phyloP scores from a whole-genome alignment of 768 basidiomycete species.

The Pisolithus sp. region DNA sequence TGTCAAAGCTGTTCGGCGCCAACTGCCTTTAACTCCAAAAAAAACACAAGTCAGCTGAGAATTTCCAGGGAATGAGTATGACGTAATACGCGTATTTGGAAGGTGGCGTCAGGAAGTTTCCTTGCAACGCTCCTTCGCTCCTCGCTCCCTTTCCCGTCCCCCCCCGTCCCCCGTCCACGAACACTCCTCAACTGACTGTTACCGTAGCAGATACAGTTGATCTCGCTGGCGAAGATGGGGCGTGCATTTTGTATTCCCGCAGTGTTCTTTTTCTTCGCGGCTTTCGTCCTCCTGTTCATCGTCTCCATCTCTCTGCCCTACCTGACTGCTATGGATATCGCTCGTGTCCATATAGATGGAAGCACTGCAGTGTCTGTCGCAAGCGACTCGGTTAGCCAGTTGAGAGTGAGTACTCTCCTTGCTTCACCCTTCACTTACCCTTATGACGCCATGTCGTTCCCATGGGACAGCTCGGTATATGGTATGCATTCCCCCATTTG shows the following conservation, averaged over 20 bases:
- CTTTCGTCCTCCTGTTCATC: constrained; percentile 61
- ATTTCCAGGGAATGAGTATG: too few relatives aligned
- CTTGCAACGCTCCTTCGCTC: too few relatives aligned
- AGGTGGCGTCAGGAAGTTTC: too few relatives aligned
- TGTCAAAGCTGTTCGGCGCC: too few relatives aligned
- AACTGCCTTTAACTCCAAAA: too few relatives aligned
- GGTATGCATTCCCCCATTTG: constrained; percentile 34
- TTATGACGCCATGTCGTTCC: not conserved
- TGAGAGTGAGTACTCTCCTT: constrained; percentile 44
- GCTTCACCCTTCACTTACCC: constrained; percentile 1
- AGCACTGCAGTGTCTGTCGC: constrained; percentile 12
- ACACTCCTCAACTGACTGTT: not conserved
- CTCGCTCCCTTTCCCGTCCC: too few relatives aligned
- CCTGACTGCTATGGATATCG: constrained; percentile 61
- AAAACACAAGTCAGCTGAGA: too few relatives aligned
- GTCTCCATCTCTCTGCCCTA: constrained; percentile 68
- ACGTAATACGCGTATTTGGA: too few relatives aligned
- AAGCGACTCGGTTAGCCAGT: constrained; percentile 31
- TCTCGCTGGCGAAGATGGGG: constrained; percentile 26
- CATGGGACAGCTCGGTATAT: constrained; percentile 57
- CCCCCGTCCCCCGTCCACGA: not conserved
- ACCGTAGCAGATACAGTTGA: not conserved
- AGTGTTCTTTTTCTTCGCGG: constrained; percentile 47
- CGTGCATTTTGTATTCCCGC: constrained; percentile 59
- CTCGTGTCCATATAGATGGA: constrained; percentile 46